Base-by-base conservation (phyloP, 257 asterid species). In the Nicotiana sylvestris region DNA sequence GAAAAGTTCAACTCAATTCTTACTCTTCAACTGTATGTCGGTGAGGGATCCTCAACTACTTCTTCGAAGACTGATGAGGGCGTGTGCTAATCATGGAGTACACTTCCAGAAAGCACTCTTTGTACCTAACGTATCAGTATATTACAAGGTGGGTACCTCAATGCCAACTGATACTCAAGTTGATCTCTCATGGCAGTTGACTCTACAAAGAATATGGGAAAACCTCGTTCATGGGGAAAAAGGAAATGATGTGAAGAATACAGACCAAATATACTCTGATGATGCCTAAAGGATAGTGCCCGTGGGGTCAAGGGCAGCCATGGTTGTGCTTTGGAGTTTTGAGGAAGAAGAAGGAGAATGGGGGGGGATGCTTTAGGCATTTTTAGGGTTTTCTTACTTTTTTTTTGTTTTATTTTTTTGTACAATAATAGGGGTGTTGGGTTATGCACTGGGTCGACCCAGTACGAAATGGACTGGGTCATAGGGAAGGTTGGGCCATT, bases 1-100 rank as follows among this genome's bases (percentile, higher is more conserved):
- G 83, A 90, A 86, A 81, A 78, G 33, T 66, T 82, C 89, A 76
- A 88, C 91, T 56, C 93, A 90, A 86, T 93, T 96, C 85, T 82
- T 96, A 90, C 83, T 96, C 92, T 94, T 96, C 94, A 96, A 96
- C 74, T 96, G 99, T 87, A 96, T 94, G 99, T 87, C 99, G 0
- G 97, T 96, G 84, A 90, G 99, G 87, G 98, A 96, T 85, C 99
- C 98, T 55, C 97, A 93, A 82, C 79, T 93, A 82, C 98, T 94
- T 77, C 98, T 96, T 86, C 98, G 97, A 37, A 96, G 94, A 84
- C 85, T 96, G 85, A 67, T 90, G 83, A 90, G 85, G 64, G 90
- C 93, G 37, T 96, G 99, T 70, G 92, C 97, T 30, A 89, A 85
- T 86, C 92, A 93, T 77, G 99, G 97, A 72, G 90, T 96, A 67